Base-by-base conservation (phyloP, 1,284 basidiomycete species). In the Hortiboletus rubellus region DNA sequence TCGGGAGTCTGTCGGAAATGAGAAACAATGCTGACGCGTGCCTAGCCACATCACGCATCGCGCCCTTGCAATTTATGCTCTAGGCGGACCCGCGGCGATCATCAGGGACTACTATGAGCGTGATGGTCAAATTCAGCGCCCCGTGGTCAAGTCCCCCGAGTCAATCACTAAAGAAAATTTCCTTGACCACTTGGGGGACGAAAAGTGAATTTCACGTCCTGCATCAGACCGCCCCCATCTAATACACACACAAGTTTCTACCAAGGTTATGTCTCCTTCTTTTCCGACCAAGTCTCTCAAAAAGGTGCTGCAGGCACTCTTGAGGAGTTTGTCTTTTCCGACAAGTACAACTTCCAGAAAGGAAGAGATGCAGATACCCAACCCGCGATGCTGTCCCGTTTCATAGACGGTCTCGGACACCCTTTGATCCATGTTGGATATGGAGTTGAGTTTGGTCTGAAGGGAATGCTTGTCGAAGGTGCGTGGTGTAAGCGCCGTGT, bases 261-360 rank as follows among this genome's bases (percentile, higher is more conserved):
- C 61, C 68, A 76, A 11, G 79, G 77, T 1, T 90, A 88, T 61
- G 61, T 85, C 27, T 58, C 72, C 8, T 89, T 86, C 71, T 89
- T 88, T 72, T 72, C 72, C 10, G 65, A 75, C 0, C 66, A 75
- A 11, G 64, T 87, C 9, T 65, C 76, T 34, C 69, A 77, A 18
- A 74, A 78, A 18, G 80, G 81, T 4, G 67, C 77, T 1, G 60
- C 70, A 2, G 64, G 69, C 1, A 75, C 77, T 0, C 53, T 89
- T 7, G 82, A 88, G 59, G 76, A 82, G 42, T 86, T 79, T 57
- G 58, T 89, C 10, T 86, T 89, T 63, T 81, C 84, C 2, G 63
- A 72, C 4, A 72, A 77, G 43, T 79, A 77, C 34, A 89, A 87
- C 61, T 74, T 78, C 59, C 60, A 41, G 40, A 3, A 57, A 22